Evolutionary conservation across 208 protist genomes (phyloP), one percentile per base, ranked within the genome.

Genomic region (Tetramitus jugosus): DNA sequence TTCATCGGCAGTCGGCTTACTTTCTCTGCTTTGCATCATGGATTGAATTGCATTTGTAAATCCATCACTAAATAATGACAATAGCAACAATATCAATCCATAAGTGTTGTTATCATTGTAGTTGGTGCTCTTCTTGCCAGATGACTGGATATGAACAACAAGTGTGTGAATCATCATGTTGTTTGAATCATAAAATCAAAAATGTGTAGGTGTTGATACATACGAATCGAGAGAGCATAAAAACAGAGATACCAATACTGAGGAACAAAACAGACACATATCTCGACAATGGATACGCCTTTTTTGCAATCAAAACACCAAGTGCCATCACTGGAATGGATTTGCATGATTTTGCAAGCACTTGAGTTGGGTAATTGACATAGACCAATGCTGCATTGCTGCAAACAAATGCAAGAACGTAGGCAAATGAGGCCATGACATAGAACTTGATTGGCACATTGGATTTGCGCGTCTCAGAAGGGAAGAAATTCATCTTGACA

Each of bases 291-390:
- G 40, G 10, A 74, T 74, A 74, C 6, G 17, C 35, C n/a, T 74
- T 74, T 53, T 23, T 52, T 23, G 67, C 67, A 31, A 74, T 23
- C 4, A 74, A 6, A 23, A 74, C 39, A 37, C 67, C 67, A 23
- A 53, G 33, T 4, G 53, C 1, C 26, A 74, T 37, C 4, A 74
- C 67, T 37, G 67, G 67, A 53, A 74, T 74, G n/a, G 39, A 35
- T 35, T 74, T 74, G 17, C 67, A 74, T 29, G 42, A 53, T 53
- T 74, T 74, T 8, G 67, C 67, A 13, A 74, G 37, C 17, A 74
- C 67, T 74, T 74, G 67, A 3, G 67, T 74, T 74, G 67, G 67
- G 37, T 74, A 74, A 53, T 53, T 74, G 0, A 74, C 43, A 53
- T 74, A 74, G 35, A 74, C 2, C 37, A 74, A 74, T 17, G 67